Evolutionary conservation across 805 yeast species (phyloP).

Genomic region (Maudiozyma bulderi): DNA sequence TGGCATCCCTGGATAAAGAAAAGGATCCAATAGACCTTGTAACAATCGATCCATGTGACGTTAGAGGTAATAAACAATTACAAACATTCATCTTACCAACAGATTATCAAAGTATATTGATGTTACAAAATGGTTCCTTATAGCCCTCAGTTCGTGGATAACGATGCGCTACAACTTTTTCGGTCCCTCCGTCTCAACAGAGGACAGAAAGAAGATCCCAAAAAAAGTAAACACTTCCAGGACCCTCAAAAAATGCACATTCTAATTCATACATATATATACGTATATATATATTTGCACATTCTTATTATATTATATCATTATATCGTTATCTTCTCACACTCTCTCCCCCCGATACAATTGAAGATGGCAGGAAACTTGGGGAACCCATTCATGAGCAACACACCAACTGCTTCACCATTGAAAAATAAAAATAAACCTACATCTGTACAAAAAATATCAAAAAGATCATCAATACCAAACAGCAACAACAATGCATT

Average conservation of each 20-base stretch:
- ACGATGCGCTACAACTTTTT: not conserved
- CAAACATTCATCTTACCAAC: slow-evolving; percentile 52
- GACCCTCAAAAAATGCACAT: too few species aligned
- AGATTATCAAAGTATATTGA: slow-evolving; percentile 28
- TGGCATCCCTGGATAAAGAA: slow-evolving; percentile 41
- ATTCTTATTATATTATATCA: too few species aligned
- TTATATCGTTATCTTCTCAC: too few species aligned
- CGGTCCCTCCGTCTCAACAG: not conserved
- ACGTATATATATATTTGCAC: too few species aligned
- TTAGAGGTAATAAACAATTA: slow-evolving; percentile 54
- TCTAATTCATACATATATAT: too few species aligned
- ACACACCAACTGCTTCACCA: slow-evolving; percentile 29
- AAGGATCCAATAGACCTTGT: slow-evolving; percentile 54
- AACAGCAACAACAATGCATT: not conserved
- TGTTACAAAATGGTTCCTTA: slow-evolving; percentile 9
- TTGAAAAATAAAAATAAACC: slow-evolving; percentile 14
- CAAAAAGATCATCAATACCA: not conserved
- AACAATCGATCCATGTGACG: slow-evolving; percentile 56
- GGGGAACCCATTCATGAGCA: slow-evolving; percentile 22
- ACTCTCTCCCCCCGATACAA: not conserved
- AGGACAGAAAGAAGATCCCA: too few species aligned
- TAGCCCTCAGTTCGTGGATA: not conserved
- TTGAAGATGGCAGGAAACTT: not conserved
- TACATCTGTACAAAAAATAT: not conserved
- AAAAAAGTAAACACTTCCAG: too few species aligned